A percentile compares a stretch with the other conserved stretches of the same genome.
phyloP scores from a whole-genome alignment of 371 early-diverging fungal species.

The Mucor sp. region DNA sequence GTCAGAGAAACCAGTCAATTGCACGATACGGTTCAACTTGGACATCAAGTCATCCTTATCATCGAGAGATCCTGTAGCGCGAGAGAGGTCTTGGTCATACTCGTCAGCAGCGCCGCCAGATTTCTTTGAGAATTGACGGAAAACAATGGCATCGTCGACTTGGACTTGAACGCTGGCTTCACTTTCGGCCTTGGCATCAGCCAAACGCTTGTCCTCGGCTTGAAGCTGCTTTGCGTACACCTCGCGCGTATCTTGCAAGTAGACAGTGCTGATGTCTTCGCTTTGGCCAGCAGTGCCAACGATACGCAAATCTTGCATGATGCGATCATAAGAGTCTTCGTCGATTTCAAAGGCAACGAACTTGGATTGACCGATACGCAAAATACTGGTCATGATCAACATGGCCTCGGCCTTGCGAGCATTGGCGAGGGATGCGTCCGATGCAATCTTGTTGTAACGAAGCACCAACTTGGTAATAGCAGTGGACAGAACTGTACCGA shows the following conservation, averaged over 20 bases:
- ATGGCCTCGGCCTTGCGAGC: constrained; percentile 88
- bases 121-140: constrained; percentile 87
- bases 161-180: constrained; percentile 72
- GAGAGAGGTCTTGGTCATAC: constrained; percentile 86
- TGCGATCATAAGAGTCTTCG: constrained; percentile 94
- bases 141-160: constrained; percentile 87
- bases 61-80: constrained; percentile 81
- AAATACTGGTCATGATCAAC: constrained; percentile 95
- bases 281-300: constrained; percentile 63
- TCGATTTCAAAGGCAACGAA: constrained; percentile 87
- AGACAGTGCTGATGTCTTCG: constrained; percentile 65
- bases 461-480: constrained; percentile 90
- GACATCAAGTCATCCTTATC: constrained; percentile 78
- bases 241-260: constrained; percentile 76
- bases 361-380: constrained; percentile 90
- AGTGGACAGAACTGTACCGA: constrained; percentile 86
- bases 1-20: constrained; percentile 97
- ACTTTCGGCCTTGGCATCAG: constrained; percentile 65
- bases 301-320: constrained; percentile 86
- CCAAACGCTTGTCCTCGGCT: constrained; percentile 63
- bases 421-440: constrained; percentile 64
- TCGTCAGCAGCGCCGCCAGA: constrained; percentile 72
- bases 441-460: constrained; percentile 59
- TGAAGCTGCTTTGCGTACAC: constrained; percentile 84
- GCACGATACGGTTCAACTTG: constrained; percentile 90